Evolutionary conservation across 73 alveolate species (phyloP).

Genomic region (Paramecium pentaurelia): DNA sequence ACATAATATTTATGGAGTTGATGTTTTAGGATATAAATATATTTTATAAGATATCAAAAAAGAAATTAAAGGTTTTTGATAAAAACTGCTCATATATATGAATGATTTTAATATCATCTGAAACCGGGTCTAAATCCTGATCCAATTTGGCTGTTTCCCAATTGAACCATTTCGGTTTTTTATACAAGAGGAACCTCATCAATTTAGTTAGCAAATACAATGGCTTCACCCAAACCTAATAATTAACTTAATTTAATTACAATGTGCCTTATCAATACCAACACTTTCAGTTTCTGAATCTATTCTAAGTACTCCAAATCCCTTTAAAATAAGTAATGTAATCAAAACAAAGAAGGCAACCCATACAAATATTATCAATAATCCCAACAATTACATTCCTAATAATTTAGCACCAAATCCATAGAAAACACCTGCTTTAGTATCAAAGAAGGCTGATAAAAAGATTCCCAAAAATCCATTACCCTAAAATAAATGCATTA

Average conservation of each 20-base stretch:
- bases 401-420: background rate
- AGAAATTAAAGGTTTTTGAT: background rate
- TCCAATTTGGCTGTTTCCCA: background rate
- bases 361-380: conserved; percentile 18
- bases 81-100: background rate
- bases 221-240: conserved; percentile 34
- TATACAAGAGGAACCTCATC: background rate
- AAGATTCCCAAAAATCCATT: conserved; percentile 25
- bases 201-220: background rate
- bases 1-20: background rate
- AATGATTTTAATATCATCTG: background rate
- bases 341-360: conserved; percentile 38
- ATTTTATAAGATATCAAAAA: background rate
- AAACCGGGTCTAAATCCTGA: conserved; percentile 23
- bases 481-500: background rate
- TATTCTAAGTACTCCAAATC: conserved; percentile 27
- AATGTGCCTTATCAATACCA: conserved; percentile 37
- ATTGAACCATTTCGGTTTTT: background rate
- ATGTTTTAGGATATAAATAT: background rate
- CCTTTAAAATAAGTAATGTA: conserved; percentile 13
- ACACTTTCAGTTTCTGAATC: background rate
- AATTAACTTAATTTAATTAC: background rate
- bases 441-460: conserved; percentile 1
- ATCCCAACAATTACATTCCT: conserved; percentile 22
- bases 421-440: conserved; percentile 16